Evolutionary conservation across 805 yeast species (phyloP), one percentile per base, ranked within the genome.

Genomic region (Wickerhamomyces alni): DNA sequence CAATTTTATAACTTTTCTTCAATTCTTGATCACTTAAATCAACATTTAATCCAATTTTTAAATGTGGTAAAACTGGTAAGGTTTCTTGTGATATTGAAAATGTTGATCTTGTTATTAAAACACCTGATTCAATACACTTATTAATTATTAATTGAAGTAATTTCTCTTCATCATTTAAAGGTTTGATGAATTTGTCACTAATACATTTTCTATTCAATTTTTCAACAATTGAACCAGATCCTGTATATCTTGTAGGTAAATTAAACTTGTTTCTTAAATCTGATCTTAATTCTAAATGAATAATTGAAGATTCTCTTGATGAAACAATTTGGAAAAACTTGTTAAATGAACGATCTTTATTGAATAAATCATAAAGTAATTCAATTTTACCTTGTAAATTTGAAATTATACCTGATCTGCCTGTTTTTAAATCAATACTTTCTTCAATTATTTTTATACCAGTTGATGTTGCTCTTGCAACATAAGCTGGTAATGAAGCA

Each of bases 401-500:
- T 5, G 40, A 24, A 5, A 69, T 52, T 1, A 58, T 35, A 3
- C 65, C 50, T 25, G 68, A 71, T 42, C 61, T 51, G 4, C 74
- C 76, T 24, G 44, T 30, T n/a, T n/a, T n/a, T 24, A 55, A 55
- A 30, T 49, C 45, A 30, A 57, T 49, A 28, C 60, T 55, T 19
- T 62, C 48, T 30, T 67, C 70, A 46, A 87, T 65, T 30, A 77
- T 59, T 13, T 66, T 54, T 30, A 87, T 66, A 0, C 75, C 73
- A 38, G 68, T 67, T 1, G 85, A 73, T 1, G 74, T 75, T 3
- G 80, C 79, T 41, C 67, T 72, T 1, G 95, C 95, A 32, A 87
- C 75, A 62, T 84, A 91, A 18, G 97, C 94, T 11, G 99, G 98
- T 58, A 91, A 74, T 1, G 96, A 76, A 8, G 99, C 99, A 54